Conservation (phyloP, 805 yeast species). For the Tetrapisispora pingtungensis region DNA sequence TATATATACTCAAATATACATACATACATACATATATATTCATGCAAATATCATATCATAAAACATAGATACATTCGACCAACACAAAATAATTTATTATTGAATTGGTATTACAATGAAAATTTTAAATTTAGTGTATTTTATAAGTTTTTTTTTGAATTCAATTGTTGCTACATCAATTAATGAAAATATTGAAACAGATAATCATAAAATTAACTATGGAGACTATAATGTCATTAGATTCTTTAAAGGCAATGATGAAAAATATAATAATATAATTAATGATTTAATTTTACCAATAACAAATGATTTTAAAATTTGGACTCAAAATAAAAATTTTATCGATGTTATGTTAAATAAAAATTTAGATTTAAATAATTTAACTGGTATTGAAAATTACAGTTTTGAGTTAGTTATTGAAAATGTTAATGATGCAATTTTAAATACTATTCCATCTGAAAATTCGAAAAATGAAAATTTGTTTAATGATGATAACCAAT, state of each 20-base stretch:
- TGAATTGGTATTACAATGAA: too few species aligned
- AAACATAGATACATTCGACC: too few species aligned
- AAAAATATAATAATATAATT: slow-evolving; percentile 5
- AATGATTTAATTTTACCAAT: slow-evolving; percentile 7
- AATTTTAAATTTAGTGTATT: background rate
- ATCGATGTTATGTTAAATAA: slow-evolving; percentile 36
- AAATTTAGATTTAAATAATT: slow-evolving; percentile 8
- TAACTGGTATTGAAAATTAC: slow-evolving; percentile 35
- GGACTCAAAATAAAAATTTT: slow-evolving; percentile 41
- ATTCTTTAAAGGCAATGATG: slow-evolving; percentile 6
- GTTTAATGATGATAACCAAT: background rate
- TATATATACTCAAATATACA: too few species aligned
- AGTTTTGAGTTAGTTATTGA: slow-evolving; percentile 14
- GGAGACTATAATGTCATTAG: slow-evolving; percentile 19
- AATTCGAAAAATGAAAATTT: background rate
- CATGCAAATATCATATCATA: too few species aligned
- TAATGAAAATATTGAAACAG: too few species aligned
- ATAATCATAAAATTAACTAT: slow-evolving; percentile 10
- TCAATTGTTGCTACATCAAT: background rate
- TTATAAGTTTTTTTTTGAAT: background rate
- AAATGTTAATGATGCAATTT: slow-evolving; percentile 45
- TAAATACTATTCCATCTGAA: slow-evolving; percentile 50
- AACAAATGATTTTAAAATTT: slow-evolving; percentile 29
- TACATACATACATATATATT: too few species aligned
- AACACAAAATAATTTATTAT: too few species aligned